Evolutionary conservation across 805 yeast species (phyloP), one percentile per base, ranked within the genome.

Genomic region (Kodamaea neixiangensis): DNA sequence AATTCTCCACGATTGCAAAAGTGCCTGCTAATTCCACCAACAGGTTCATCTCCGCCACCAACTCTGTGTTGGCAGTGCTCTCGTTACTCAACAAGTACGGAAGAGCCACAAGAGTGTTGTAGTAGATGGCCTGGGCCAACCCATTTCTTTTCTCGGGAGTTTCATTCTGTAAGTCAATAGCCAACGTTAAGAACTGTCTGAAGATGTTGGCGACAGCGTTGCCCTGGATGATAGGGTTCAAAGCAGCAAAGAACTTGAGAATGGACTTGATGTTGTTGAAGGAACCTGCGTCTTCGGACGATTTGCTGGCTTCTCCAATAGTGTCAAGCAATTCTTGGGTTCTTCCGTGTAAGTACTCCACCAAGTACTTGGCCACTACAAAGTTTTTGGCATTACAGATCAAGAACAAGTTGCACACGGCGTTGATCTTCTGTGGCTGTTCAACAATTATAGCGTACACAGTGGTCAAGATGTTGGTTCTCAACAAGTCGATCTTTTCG

Each of bases 401-500:
- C 60, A 85, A 78, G 4, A 91, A 70, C 56, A 90, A 73, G 7
- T 85, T 82, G 21, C 90, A 79, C 51, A 93, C 67, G n/a, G 85
- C 79, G 11, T 85, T 82, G 52, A 86, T 80, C 65, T 92, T 94
- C 55, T 92, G 96, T 0, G 99, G 98, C 67, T 93, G 97, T 67
- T 94, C 98, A 22, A 80, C 69, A 9, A 86, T 76, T 41, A 88
- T 79, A 2, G 96, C 89, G 49, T 79, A 78, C 20, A 91, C 62
- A 1, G 89, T 87, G 45, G 78, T 75, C 52, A 89, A 68, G 17
- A 89, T 71, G 2, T 86, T 81, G 31, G 69, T 70, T 52, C 89
- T 75, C 54, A 86, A 80, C 47, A 76, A 76, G 52, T 80, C 84
- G 49, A 85, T 85, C 54, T 75, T 78, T 56, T 81, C 88, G 60